phyloP scores from a whole-genome alignment of 108 stramenopile genomes.

The Mediolabrus comicus region DNA sequence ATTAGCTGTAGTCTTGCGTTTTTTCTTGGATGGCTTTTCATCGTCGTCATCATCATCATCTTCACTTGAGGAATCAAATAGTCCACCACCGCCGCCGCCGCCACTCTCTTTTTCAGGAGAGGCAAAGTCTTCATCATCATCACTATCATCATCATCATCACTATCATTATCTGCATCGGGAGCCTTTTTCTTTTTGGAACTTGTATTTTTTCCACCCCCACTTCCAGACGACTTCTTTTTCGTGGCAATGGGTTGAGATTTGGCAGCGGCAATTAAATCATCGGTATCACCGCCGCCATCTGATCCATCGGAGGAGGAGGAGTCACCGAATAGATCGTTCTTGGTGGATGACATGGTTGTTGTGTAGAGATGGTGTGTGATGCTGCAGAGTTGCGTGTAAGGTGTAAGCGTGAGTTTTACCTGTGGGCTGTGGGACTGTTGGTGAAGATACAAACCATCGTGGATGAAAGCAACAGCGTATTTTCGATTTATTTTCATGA shows the following conservation, averaged over 20 bases:
- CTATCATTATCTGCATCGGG: conserved; percentile 39
- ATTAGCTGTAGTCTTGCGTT: conserved; percentile 21
- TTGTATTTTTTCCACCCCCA: conserved; percentile 2
- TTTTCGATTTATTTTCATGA: too few relatives aligned
- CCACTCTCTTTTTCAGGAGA: conserved; percentile 44
- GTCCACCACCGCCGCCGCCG: conserved; percentile 53
- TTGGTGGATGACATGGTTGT: conserved; percentile 46
- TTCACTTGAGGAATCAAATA: conserved; percentile 69
- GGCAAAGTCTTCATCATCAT: conserved; percentile 26
- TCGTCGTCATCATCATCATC: conserved; percentile 33
- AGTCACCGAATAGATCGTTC: conserved; percentile 75
- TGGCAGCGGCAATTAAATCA: conserved; percentile 69
- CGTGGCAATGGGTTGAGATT: conserved; percentile 47
- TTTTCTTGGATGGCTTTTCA: conserved; percentile 29
- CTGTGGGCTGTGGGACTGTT: too few relatives aligned
- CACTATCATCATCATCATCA: conserved; percentile 29
- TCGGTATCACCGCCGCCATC: conserved; percentile 81
- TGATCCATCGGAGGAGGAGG: too few relatives aligned
- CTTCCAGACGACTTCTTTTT: conserved; percentile 50
- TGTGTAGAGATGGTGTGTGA: too few relatives aligned
- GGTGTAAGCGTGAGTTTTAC: too few relatives aligned
- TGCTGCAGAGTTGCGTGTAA: too few relatives aligned
- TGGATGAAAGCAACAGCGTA: too few relatives aligned
- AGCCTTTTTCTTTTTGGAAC: conserved; percentile 18
- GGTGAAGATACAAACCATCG: too few relatives aligned